These are phyloP conservation scores for Curvularia sp. DNA, from an alignment of 2,329 filamentous ascomycete genomes.

Conservation along the genomic window DNA sequence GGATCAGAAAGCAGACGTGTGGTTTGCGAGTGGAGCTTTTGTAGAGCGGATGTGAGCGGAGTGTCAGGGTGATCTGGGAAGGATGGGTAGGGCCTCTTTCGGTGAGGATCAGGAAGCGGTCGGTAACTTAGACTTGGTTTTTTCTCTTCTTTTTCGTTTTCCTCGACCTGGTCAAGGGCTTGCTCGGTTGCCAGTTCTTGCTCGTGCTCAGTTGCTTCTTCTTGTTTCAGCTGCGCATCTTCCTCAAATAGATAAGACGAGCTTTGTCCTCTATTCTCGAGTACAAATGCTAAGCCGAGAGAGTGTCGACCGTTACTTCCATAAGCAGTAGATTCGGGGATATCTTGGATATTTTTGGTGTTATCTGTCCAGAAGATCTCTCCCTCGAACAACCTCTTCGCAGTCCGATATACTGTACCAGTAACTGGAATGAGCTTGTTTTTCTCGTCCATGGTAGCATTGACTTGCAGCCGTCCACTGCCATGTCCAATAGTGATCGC, in stretches of 20 bases:
- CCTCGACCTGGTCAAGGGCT: constrained; percentile 1
- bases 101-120: constrained; percentile 11
- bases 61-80: constrained; percentile 5
- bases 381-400: constrained; percentile 49
- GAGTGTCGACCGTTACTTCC: constrained; percentile 24
- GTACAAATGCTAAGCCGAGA: constrained; percentile 31
- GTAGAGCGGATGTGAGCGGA: constrained; percentile 5
- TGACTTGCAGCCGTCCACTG: constrained; percentile 49
- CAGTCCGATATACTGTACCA: constrained; percentile 48
- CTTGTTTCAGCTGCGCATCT: background rate
- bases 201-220: background rate
- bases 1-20: constrained; percentile 5
- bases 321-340: constrained; percentile 6
- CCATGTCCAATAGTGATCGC: constrained; percentile 51
- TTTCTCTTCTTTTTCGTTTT: constrained; percentile 9
- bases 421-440: constrained; percentile 33
- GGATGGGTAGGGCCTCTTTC: background rate
- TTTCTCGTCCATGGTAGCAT: constrained; percentile 40
- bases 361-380: constrained; percentile 34
- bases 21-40: constrained; percentile 8
- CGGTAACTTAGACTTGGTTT: constrained; percentile 5
- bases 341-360: constrained; percentile 1
- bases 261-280: constrained; percentile 21
- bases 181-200: constrained; percentile 4
- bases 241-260: constrained; percentile 21